phyloP scores from a whole-genome alignment of 1,284 basidiomycete species.

The Cutaneotrichosporon cyanovorans region DNA sequence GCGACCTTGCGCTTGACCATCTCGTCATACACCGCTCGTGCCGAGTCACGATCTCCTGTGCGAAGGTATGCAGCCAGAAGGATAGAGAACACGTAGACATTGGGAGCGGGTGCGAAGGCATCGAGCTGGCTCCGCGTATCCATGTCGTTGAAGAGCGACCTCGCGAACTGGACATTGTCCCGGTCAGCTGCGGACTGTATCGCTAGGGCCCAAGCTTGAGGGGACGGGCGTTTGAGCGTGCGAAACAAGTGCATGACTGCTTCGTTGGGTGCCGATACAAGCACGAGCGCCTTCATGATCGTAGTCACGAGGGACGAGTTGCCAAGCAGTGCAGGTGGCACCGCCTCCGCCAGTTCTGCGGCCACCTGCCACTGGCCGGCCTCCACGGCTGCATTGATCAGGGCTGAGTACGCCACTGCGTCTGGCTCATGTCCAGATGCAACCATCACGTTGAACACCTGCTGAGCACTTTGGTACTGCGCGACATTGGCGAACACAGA shows the following conservation, averaged over 20 bases:
- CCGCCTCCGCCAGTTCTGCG: slow-evolving; percentile 18
- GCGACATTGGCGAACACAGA: slow-evolving; percentile 58
- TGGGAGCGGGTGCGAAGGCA: slow-evolving; percentile 23
- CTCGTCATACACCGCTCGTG: slow-evolving; percentile 63
- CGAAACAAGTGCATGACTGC: slow-evolving; percentile 62
- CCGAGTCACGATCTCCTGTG: slow-evolving; percentile 52
- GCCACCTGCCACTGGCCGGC: slow-evolving; percentile 56
- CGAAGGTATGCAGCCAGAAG: slow-evolving; percentile 73
- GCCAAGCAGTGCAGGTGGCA: slow-evolving; percentile 45
- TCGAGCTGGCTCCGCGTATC: slow-evolving; percentile 46
- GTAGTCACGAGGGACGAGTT: slow-evolving; percentile 57
- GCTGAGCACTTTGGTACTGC: slow-evolving; percentile 62
- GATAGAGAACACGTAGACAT: slow-evolving; percentile 66
- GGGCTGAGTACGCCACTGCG: slow-evolving; percentile 56
- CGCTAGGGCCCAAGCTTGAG: slow-evolving; percentile 64
- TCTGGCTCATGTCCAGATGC: slow-evolving; percentile 56
- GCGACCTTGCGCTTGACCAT: slow-evolving; percentile 63
- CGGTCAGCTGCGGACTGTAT: slow-evolving; percentile 79
- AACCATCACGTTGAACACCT: slow-evolving; percentile 53
- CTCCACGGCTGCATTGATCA: slow-evolving; percentile 80
- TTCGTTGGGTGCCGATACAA: slow-evolving; percentile 67
- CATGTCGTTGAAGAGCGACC: slow-evolving; percentile 63
- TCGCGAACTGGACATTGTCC: slow-evolving; percentile 59
- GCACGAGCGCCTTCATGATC: slow-evolving; percentile 76
- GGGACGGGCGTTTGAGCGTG: slow-evolving; percentile 54